A percentile compares a stretch with the other conserved stretches of the same genome.
phyloP scores from a whole-genome alignment of 306 rosid species.

The Citrullus amarus region DNA sequence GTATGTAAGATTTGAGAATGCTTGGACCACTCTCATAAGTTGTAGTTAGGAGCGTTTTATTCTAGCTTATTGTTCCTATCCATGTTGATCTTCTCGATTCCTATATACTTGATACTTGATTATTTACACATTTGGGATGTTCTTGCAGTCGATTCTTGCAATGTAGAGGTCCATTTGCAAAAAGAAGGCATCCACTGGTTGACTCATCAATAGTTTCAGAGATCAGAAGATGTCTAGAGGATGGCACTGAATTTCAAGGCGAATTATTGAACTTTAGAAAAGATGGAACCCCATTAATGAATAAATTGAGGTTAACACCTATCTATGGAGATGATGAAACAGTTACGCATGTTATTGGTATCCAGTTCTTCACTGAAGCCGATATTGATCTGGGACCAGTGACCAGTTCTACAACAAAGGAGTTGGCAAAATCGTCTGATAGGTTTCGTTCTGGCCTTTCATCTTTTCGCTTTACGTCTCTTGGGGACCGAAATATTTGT shows the following conservation, averaged over 20 bases:
- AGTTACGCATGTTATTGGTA: slow-evolving; percentile 85
- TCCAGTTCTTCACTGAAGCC: slow-evolving; percentile 83
- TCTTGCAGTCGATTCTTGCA: slow-evolving; percentile 94
- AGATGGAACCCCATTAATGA: slow-evolving; percentile 98
- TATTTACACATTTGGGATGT: slow-evolving; percentile 18
- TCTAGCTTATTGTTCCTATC: background rate
- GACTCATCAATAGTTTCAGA: slow-evolving; percentile 76
- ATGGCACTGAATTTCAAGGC: slow-evolving; percentile 93
- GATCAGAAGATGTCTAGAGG: slow-evolving; percentile 77
- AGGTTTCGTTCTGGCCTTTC: slow-evolving; percentile 53
- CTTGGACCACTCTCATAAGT: background rate
- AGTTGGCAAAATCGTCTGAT: slow-evolving; percentile 46
- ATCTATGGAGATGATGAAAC: slow-evolving; percentile 88
- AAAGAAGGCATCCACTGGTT: slow-evolving; percentile 91
- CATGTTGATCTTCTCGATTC: background rate
- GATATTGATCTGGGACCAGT: slow-evolving; percentile 90
- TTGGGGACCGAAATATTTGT: slow-evolving; percentile 67
- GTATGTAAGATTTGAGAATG: background rate
- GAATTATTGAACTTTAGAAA: slow-evolving; percentile 92
- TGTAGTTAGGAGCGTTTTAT: background rate
- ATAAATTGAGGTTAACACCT: slow-evolving; percentile 81
- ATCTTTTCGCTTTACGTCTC: slow-evolving; percentile 37
- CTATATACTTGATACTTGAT: background rate
- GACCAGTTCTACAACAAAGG: slow-evolving; percentile 46
- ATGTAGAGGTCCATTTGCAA: slow-evolving; percentile 96